Conservation (phyloP, 331 rosid genomes). For the Pyrus hybrid region DNA sequence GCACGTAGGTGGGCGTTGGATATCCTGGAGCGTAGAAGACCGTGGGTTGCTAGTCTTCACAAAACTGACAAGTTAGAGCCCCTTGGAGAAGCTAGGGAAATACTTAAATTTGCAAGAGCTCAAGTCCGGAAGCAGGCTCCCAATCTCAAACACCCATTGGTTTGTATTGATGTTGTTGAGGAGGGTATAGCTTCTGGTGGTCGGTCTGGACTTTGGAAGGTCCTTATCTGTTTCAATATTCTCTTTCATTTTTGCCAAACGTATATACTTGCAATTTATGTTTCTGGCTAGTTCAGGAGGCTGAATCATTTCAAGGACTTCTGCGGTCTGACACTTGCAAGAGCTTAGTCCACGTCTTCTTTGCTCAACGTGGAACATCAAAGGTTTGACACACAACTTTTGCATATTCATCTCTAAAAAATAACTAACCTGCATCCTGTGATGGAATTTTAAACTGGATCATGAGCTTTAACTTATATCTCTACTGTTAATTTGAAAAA, state of each 20-base stretch:
- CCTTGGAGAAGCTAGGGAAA: conserved; percentile 91
- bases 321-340: conserved; percentile 55
- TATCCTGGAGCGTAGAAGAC: conserved; percentile 49
- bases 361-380: conserved; percentile 81
- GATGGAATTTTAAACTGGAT: background rate
- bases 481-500: background rate
- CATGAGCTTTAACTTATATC: background rate
- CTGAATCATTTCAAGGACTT: conserved; percentile 59
- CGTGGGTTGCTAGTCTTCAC: conserved; percentile 87
- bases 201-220: conserved; percentile 91
- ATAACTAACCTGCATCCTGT: background rate
- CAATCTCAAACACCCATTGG: conserved; percentile 79
- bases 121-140: conserved; percentile 73
- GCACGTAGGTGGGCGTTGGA: conserved; percentile 88
- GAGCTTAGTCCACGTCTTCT: conserved; percentile 21
- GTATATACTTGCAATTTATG: background rate
- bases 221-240: conserved; percentile 22
- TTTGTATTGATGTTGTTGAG: conserved; percentile 85
- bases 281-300: conserved; percentile 63
- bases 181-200: conserved; percentile 79
- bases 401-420: background rate
- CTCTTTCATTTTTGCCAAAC: conserved; percentile 5
- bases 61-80: conserved; percentile 77
- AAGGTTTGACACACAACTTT: conserved; percentile 48
- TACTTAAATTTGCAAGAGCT: conserved; percentile 66